Evolutionary conservation across 257 asterid species (phyloP).

Genomic region (Nicotiana attenuata): DNA sequence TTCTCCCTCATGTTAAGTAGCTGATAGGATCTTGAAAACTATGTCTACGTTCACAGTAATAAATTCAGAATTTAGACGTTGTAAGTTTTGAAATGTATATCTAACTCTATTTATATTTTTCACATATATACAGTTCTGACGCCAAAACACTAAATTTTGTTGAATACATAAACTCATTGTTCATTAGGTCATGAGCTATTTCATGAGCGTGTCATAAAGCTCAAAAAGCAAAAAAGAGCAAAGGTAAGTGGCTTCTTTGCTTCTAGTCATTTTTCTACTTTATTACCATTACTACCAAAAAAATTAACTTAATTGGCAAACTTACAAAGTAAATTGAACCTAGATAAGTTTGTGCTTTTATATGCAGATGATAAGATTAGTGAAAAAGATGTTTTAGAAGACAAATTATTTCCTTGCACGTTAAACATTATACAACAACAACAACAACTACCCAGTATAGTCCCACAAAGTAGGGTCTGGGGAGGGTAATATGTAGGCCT

Average conservation of each 20-base stretch:
- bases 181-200: not conserved
- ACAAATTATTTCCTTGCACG: not conserved
- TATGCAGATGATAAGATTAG: not conserved
- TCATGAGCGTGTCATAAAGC: not conserved
- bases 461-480: too few relatives aligned
- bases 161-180: too few relatives aligned
- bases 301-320: not conserved
- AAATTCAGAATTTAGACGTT: too few relatives aligned
- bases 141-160: too few relatives aligned
- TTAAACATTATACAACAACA: not conserved
- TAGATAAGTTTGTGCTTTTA: not conserved
- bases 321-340: not conserved
- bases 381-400: not conserved
- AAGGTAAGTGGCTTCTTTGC: not conserved
- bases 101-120: too few relatives aligned
- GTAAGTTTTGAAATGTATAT: too few relatives aligned
- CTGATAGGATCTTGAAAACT: too few relatives aligned
- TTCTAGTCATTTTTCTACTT: not conserved
- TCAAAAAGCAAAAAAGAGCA: not conserved
- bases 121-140: too few relatives aligned
- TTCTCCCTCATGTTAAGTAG: too few relatives aligned
- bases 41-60: too few relatives aligned
- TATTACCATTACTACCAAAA: not conserved
- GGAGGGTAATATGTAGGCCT: too few relatives aligned
- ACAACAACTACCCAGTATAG: too few relatives aligned